Base-by-base conservation (phyloP, 2,329 filamentous ascomycete genomes). In the Apiospora saccharicola region DNA sequence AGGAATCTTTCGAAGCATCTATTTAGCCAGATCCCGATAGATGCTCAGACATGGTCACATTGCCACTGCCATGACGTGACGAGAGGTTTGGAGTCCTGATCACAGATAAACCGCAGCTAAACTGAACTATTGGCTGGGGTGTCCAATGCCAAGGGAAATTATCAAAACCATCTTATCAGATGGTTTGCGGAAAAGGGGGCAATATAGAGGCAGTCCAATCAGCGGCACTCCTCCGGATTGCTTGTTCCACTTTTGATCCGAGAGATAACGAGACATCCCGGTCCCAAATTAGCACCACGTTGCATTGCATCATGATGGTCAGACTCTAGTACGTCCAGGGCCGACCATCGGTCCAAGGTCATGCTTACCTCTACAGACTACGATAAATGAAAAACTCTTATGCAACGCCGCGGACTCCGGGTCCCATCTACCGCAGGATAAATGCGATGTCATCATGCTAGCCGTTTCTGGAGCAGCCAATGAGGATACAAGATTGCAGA, bases 121-220 rank as follows among this genome's bases (percentile, higher is more conserved):
- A 49, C 7, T 53, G 12, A 3, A 43, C 14, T 61, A 30, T 61
- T 37, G 53, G 53, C 12, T 47, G 30, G 43, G 22, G 22, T 19
- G 34, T 51, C 8, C n/a, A 61, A 30, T 67, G 44, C 70, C 61
- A 68, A 67, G 70, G 46, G 12, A 44, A 68, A 57, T 71, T 64
- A 64, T 61, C 53, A 57, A 57, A 71, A 57, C 70, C 37, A 68
- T 68, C 57, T 68, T 57, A 51, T 71, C 64, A 71, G 57, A 68
- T 71, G 22, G 47, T 13, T n/a, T 24, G 26, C 22, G 47, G 34
- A 57, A 41, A 53, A 44, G 68, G n/a, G 47, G 26, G 19, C 13
- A 43, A 7, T 51, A 24, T 70, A 24, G 19, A n/a, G 16, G 10
- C 30, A 14, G 12, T 10, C 53, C 53, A 61, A 61, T 61, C 53